phyloP scores from a whole-genome alignment of 2,329 filamentous ascomycete species.

The Ilyonectria destructans region DNA sequence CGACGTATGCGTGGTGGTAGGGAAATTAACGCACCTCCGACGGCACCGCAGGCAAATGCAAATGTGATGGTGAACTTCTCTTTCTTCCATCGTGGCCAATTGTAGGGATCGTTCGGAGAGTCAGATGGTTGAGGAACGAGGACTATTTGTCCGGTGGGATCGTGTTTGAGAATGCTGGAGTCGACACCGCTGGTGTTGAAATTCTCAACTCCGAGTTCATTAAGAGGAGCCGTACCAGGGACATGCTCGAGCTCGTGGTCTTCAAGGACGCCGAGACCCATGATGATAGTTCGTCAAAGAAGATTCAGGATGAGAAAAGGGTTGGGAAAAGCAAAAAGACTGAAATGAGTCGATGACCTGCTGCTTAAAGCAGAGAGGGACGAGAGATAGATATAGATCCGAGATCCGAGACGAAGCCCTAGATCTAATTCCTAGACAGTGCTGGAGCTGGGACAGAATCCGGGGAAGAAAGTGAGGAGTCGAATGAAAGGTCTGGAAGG shows the following conservation, averaged over 20 bases:
- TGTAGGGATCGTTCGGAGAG: constrained; percentile 31
- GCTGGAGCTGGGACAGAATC: too few species aligned
- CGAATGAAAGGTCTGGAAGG: too few species aligned
- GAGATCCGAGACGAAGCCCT: too few species aligned
- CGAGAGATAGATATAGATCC: too few species aligned
- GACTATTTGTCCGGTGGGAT: constrained; percentile 19
- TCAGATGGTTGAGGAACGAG: constrained; percentile 33
- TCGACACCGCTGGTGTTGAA: background rate
- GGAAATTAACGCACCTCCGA: constrained; percentile 54
- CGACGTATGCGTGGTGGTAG: background rate
- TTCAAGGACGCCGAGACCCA: constrained; percentile 25
- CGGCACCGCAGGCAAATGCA: constrained; percentile 58
- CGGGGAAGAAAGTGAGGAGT: too few species aligned
- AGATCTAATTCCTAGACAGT: too few species aligned
- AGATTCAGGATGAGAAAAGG: background rate
- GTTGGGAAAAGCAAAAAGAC: background rate
- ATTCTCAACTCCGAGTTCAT: constrained; percentile 10
- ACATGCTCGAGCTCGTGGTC: constrained; percentile 16
- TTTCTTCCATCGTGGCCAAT: constrained; percentile 19
- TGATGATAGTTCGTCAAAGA: constrained; percentile 5
- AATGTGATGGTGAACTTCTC: constrained; percentile 55
- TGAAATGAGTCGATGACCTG: background rate
- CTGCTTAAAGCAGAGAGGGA: background rate
- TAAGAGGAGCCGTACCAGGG: constrained; percentile 24
- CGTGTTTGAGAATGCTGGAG: constrained; percentile 15